A percentile compares a stretch with the other conserved stretches of the same genome.
Evolutionary conservation across 495 filamentous ascomycete species (phyloP).

Genomic region (Tetracladium setigerum): DNA sequence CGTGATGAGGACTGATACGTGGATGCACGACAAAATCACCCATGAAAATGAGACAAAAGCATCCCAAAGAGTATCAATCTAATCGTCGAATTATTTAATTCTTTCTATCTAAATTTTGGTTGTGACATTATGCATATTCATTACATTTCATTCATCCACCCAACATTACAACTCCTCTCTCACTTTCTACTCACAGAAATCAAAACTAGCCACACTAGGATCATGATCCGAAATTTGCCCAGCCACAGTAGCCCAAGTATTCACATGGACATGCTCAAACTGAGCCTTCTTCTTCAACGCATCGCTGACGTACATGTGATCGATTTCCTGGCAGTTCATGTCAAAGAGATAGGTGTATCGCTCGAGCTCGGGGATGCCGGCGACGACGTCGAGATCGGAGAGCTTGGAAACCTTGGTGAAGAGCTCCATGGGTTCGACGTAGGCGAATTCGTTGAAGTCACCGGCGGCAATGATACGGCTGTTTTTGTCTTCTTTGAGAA

Average conservation of each 20-base stretch:
- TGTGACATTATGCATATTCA: no score
- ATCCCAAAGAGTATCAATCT: no score
- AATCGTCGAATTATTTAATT: no score
- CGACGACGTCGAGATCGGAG: constrained; percentile 45
- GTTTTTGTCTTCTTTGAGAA: constrained; percentile 33
- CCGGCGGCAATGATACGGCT: constrained; percentile 43
- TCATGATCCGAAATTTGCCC: constrained; percentile 51
- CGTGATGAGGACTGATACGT: no score
- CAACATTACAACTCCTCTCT: background rate
- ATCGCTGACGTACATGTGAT: constrained; percentile 52
- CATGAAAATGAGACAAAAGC: no score
- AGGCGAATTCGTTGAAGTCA: constrained; percentile 59
- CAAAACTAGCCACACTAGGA: constrained; percentile 45
- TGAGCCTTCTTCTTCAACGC: constrained; percentile 24
- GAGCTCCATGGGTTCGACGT: constrained; percentile 39
- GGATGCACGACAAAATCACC: no score
- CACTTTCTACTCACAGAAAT: constrained; percentile 34
- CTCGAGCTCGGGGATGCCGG: constrained; percentile 35
- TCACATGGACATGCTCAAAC: constrained; percentile 56
- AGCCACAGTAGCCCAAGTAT: constrained; percentile 45
- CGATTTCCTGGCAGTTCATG: constrained; percentile 47
- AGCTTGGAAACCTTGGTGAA: constrained; percentile 36
- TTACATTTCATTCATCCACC: no score
- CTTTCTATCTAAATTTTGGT: no score
- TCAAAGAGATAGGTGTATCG: constrained; percentile 54